Evolutionary conservation across 768 basidiomycete species (phyloP), one percentile per base, ranked within the genome.

Genomic region (Lactarius akahatsu): DNA sequence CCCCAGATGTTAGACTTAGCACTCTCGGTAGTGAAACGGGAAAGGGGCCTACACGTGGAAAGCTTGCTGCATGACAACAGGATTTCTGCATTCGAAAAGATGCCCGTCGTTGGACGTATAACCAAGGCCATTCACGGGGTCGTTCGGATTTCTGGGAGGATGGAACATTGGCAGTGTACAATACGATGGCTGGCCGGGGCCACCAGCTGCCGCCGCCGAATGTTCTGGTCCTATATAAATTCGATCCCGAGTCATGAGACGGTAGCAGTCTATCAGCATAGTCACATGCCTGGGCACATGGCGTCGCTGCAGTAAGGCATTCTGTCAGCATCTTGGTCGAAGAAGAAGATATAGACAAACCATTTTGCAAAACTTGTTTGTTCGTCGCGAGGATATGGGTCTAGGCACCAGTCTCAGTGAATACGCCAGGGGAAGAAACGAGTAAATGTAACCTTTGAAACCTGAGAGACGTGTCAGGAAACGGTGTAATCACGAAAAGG

Each of bases 91-190:
- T 2, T 72, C 30, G 62, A 85, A 87, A 11, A 77, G 71, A 71
- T 87, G 86, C 0, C 85, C 50, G 59, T 87, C 85, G 28, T 76
- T 76, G 2, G 85, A 86, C 34, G 84, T 67, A 68, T 87, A 82
- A 8, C 85, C 81, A 4, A 76, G 23, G 1, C 77, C 78, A 7
- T 69, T 67, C 2, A 74, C 68, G 0, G 74, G 69, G 7, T 74
- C 68, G 23, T 72, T 74, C 7, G 74, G 72, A 15, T 75, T 72
- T 59, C 73, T 69, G 0, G 77, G 76, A 0, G 77, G 72, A 71
- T 87, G 86, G 73, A 87, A 83, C 52, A 83, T 75, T 0, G 85
- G 82, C 6, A 86, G 71, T 8, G 76, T 78, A 70, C 86, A 87
- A 66, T 79, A 84, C 4, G 83, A 86, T 13, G 83, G 83, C 64